Percentiles rank a stretch among this genome's conserved stretches.
Conservation (phyloP, 305 asterid genomes). For the Fraxinus latifolia region DNA sequence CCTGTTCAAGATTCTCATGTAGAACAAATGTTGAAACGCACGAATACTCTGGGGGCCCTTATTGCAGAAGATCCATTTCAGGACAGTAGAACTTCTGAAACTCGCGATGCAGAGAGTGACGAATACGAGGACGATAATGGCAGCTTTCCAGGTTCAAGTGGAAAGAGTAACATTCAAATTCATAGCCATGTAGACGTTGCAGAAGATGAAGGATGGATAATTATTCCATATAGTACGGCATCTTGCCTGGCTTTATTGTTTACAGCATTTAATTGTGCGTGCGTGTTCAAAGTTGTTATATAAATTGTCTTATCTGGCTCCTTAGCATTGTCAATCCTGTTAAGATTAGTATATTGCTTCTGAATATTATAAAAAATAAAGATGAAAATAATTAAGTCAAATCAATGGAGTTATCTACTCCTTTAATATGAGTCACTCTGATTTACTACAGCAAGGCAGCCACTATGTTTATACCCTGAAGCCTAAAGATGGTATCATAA, state of each 20-base stretch:
- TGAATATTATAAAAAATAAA: background rate
- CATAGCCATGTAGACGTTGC: conserved; percentile 68
- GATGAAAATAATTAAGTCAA: background rate
- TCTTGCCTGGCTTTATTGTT: conserved; percentile 28
- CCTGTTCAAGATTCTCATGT: conserved; percentile 48
- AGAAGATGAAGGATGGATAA: conserved; percentile 72
- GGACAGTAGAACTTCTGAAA: conserved; percentile 30
- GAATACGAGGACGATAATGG: conserved; percentile 40
- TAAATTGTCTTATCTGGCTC: background rate
- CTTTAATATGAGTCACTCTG: background rate
- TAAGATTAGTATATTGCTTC: background rate
- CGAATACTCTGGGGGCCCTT: conserved; percentile 58
- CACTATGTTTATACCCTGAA: background rate
- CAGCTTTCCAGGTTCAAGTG: conserved; percentile 35
- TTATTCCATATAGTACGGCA: conserved; percentile 66
- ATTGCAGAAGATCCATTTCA: conserved; percentile 55
- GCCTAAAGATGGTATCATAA: background rate
- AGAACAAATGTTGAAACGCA: conserved; percentile 39
- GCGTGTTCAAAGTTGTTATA: background rate
- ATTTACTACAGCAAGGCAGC: background rate
- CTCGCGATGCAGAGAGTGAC: conserved; percentile 28
- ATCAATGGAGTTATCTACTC: background rate
- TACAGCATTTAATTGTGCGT: background rate
- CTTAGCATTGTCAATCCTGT: background rate
- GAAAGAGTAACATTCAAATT: conserved; percentile 33